Evolutionary conservation across 108 stramenopile genomes (phyloP), one percentile per base, ranked within the genome.

Genomic region (Cafeteria roenbergensis): DNA sequence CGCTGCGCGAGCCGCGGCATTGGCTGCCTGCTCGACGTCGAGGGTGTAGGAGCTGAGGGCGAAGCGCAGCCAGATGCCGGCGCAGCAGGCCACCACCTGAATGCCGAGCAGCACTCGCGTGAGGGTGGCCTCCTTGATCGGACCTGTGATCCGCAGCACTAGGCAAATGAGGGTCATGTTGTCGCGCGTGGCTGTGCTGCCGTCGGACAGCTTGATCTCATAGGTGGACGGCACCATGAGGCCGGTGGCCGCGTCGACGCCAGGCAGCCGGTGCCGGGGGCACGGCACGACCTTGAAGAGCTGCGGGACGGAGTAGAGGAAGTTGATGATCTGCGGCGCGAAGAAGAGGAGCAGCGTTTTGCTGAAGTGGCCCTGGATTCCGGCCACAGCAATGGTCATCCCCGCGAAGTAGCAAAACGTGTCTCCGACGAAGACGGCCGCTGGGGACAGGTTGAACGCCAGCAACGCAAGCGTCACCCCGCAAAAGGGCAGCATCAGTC

Each of bases 331-430:
- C 76, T 99, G 97, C 8, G 97, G 97, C 50, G 94, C 77, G 76
- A 99, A 92, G 63, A 99, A 88, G 30, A 96, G 79, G 29, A 95
- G 63, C 28, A 99, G 81, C 0, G 94, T 95, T 68, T 96, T 96
- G 79, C 83, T 85, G 75, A 95, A 99, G 76, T 99, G 94, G 17
- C 97, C 88, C 67, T 89, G 74, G 37, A 91, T 90, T 0, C 91
- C 95, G 31, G 90, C 90, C 27, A 90, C 90, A 0, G 91, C 93
- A 79, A 99, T 90, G 0, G 91, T 91, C 93, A 99, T 94, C 0
- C 97, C 97, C 26, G 94, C 92, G 74, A 92, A 95, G 77, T 99
- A 96, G 70, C 93, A 95, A 71, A 81, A 99, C 32, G 94, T 95
- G 74, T 99, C 97, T 0, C 97, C 97, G 29, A 99, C 97, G 72